Base-by-base conservation (phyloP, 2,329 filamentous ascomycete genomes). In the Amesomyces nigricolor region DNA sequence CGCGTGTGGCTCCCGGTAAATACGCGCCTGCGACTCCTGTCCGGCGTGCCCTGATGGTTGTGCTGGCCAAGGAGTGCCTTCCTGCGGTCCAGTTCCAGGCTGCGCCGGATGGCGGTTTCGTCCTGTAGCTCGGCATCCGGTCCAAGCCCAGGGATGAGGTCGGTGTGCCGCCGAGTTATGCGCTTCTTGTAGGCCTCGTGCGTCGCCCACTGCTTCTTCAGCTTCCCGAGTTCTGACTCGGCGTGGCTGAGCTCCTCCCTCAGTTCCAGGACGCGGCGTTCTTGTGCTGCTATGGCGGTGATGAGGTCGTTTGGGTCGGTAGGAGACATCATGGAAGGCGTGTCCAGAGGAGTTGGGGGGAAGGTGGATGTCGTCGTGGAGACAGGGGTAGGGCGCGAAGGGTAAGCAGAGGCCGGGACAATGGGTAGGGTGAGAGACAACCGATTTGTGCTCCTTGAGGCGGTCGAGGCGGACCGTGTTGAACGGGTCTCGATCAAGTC, bases 271-370 rank as follows among this genome's bases (percentile, higher is more conserved):
- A 99, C 92, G 62, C 84, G 85, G 55, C 94, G 81, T 73, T 99
- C 94, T 72, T 97, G 91, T 13, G 89, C 86, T 44, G 94, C 94
- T 65, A 99, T 87, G 55, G 91, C 88, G 58, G 90, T 91, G 62
- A 99, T 85, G 65, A 96, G 88, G 49, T 85, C 78, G 65, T 79
- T 80, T 50, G 82, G 75, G 58, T 86, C 82, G 38, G 74, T 71
- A 1, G 79, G 78, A 1, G 75, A 75, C 40, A 70, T 65, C 29
- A 75, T 53, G 7, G 64, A 67, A 0, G 75, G 72, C 2, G 72
- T 71, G 46, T 81, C 75, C 42, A 72, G 64, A 2, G 81, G 78
- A 1, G 81, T 81, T 10, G 75, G 73, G 2, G 80, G 79, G 26
- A 76, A 71, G 0, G 78, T 78, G 1, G 61, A 52, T 13, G 60